Base-by-base conservation (phyloP, 1,284 basidiomycete species). In the Schizopora paradoxa region DNA sequence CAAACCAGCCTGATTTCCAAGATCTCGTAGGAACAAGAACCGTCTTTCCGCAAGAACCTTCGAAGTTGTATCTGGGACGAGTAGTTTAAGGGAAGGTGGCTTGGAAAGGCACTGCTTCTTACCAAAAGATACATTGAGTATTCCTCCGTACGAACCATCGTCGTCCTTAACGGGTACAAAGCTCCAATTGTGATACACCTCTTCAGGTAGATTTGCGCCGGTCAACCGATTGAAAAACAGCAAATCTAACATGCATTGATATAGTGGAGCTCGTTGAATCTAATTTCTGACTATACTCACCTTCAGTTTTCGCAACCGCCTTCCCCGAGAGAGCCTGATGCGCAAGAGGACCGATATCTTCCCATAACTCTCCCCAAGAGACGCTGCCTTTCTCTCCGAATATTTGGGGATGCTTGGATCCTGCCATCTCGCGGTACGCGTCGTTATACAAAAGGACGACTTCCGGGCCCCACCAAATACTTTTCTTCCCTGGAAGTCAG, bases 181-280 rank as follows among this genome's bases (percentile, higher is more conserved):
- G 34, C 34, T 49, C 53, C 53, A 54, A 7, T 41, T 47, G n/a
- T 54, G 53, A 37, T 54, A 54, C 5, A 45, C 41, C 37, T 52
- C 53, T 31, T 54, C 53, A 5, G 51, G 53, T 38, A 52, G 51
- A 28, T 47, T 46, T 11, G 37, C 37, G 13, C 49, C 45, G 10
- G 53, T 52, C 39, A 54, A 36, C 13, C 51, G 51, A n/a, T 54
- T 45, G 45, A 54, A 46, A 25, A 54, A 54, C 45, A 52, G 42
- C 26, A 54, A 41, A 47, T 54, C 53, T 54, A 29, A 31, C 8
- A 16, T 35, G n/a, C 18, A 25, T n/a, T 35, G 11, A 18, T 34
- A 36, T 18, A 39, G 31, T 18, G 10, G 27, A 23, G 25, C 13
- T 23, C 33, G 7, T 33, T 36, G 32, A 22, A 5, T 27, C 16